phyloP scores from a whole-genome alignment of 352 stramenopile genomes.

The Peronospora belbahrii region DNA sequence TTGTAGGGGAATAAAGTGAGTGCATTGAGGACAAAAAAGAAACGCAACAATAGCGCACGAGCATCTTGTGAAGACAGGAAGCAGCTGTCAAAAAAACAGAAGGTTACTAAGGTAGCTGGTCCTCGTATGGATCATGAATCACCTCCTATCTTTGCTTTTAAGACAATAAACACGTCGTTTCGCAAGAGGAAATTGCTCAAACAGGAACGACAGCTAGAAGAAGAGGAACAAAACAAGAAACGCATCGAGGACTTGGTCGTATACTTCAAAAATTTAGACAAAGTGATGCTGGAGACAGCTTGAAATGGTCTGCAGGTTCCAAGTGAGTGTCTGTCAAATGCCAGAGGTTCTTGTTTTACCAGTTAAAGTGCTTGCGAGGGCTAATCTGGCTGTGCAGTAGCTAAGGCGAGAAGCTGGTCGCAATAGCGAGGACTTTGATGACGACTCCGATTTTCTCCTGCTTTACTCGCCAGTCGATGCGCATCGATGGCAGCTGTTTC shows the following conservation, averaged over 20 bases:
- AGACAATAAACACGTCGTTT: slow-evolving; percentile 36
- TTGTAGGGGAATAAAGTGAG: slow-evolving; percentile 29
- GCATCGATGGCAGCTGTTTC: slow-evolving; percentile 56
- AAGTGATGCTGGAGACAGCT: slow-evolving; percentile 40
- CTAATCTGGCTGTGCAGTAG: slow-evolving; percentile 16
- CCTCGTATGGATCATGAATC: slow-evolving; percentile 30
- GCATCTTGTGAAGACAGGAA: slow-evolving; percentile 4
- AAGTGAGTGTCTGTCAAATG: neutral
- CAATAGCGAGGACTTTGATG: slow-evolving; percentile 69
- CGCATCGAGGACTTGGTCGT: slow-evolving; percentile 46
- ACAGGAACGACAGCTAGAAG: slow-evolving; percentile 22
- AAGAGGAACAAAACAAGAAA: slow-evolving; percentile 38
- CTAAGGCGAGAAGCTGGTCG: slow-evolving; percentile 53
- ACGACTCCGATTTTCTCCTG: slow-evolving; percentile 58
- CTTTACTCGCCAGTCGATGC: slow-evolving; percentile 56
- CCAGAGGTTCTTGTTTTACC: slow-evolving; percentile 2
- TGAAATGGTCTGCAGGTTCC: slow-evolving; percentile 12
- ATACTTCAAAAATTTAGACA: slow-evolving; percentile 58
- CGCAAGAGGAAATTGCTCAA: slow-evolving; percentile 38
- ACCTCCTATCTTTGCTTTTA: slow-evolving; percentile 45
- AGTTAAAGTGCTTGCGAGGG: neutral
- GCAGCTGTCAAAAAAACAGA: slow-evolving; percentile 10
- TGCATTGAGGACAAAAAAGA: slow-evolving; percentile 7
- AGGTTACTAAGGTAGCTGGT: neutral
- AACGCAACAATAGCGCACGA: slow-evolving; percentile 2